Base-by-base conservation (phyloP, 1,284 basidiomycete species). In the Abortiporus biennis region DNA sequence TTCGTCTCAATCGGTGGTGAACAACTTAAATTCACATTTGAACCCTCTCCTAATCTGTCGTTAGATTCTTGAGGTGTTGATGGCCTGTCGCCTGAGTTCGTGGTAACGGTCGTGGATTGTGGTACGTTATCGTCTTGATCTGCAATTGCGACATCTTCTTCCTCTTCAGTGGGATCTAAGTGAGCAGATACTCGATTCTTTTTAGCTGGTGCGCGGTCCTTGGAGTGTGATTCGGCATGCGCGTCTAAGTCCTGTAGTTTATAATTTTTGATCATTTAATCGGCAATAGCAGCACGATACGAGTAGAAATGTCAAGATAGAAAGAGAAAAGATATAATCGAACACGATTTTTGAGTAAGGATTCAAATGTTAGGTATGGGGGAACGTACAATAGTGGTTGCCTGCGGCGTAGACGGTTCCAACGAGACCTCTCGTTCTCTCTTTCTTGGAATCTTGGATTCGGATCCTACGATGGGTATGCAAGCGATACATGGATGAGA, bases 401-500 rank as follows among this genome's bases (percentile, higher is more conserved):
- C 64, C 56, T 69, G 71, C 15, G 80, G 75, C 12, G 76, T 72
- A 11, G 65, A 67, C 40, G 82, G 81, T 58, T 87, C 85, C 22
- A 80, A 59, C 21, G 85, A 88, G 16, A 81, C 75, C 60, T 87
- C 83, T 31, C 85, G 68, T 57, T 85, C 82, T 47, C 85, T 73
- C 59, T 88, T 88, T 55, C 56, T 47, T 1, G 59, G 57, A 17
- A 42, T 21, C 22, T 25, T 47, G 20, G 38, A 17, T 15, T 44
- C 46, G 43, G 20, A 0, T 13, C n/a, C 13, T 12, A 16, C 22
- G n/a, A 29, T 29, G n/a, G 27, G 8, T 9, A n/a, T 29, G n/a
- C 8, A 8, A 29, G 8, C 9, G n/a, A 9, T 29, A 9, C 9
- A 8, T 9, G n/a, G 27, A 29, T n/a, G 27, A 29, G 8, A 29